These are phyloP conservation scores for Amanita exitialis DNA, from an alignment of 768 basidiomycete species.

Conservation along the genomic window DNA sequence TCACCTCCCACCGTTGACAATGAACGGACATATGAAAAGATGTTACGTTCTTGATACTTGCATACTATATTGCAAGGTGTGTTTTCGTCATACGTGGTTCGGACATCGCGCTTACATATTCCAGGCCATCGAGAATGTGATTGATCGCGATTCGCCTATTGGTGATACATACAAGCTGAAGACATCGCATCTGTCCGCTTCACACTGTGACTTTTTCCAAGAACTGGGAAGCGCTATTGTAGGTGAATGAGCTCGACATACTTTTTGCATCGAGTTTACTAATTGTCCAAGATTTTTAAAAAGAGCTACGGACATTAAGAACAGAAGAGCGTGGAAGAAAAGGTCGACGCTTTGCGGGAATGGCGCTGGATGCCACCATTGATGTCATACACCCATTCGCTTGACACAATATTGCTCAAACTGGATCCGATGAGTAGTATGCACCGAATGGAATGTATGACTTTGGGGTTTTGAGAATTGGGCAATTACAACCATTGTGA, in stretches of 20 bases:
- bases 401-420: constrained; percentile 93
- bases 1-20: constrained; percentile 86
- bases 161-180: constrained; percentile 65
- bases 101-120: neutral
- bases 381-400: constrained; percentile 94
- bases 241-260: neutral
- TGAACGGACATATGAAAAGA: constrained; percentile 58
- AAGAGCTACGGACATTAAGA: constrained; percentile 89
- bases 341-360: constrained; percentile 77
- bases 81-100: constrained; percentile 3
- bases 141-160: constrained; percentile 42
- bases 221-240: constrained; percentile 81
- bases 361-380: constrained; percentile 65
- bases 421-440: constrained; percentile 27
- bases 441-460: constrained; percentile 20
- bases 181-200: constrained; percentile 66
- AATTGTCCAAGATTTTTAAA: constrained; percentile 48
- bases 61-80: constrained; percentile 87
- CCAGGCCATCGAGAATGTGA: constrained; percentile 62
- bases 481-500: too few relatives aligned
- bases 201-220: constrained; percentile 75
- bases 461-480: constrained; percentile 74
- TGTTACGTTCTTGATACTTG: constrained; percentile 84
- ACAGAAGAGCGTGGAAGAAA: constrained; percentile 69
- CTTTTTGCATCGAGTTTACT: neutral